Percentiles rank a stretch among this genome's conserved stretches.
phyloP scores from a whole-genome alignment of 306 rosid species.

The Vigna hirtella region DNA sequence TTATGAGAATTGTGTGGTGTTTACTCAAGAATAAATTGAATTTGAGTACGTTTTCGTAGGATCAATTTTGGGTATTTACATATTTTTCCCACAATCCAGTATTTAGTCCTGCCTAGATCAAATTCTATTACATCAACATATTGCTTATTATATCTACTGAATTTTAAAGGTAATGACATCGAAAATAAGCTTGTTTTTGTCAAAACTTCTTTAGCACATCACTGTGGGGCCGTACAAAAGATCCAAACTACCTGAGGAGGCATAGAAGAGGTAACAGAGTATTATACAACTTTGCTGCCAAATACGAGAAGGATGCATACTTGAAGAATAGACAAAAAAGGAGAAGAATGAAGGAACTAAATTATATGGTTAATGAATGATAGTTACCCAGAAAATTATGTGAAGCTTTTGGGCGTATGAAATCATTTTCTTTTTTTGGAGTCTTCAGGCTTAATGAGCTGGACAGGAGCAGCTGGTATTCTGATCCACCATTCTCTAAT shows the following conservation, averaged over 20 bases:
- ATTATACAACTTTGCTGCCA: slow-evolving; percentile 36
- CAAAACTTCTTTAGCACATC: background rate
- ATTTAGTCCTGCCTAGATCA: background rate
- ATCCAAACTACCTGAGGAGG: background rate
- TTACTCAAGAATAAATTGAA: background rate
- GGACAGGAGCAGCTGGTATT: slow-evolving; percentile 98
- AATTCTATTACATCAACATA: background rate
- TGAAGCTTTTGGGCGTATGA: slow-evolving; percentile 9
- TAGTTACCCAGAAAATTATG: slow-evolving; percentile 18
- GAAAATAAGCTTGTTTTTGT: slow-evolving; percentile 2
- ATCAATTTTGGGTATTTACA: background rate
- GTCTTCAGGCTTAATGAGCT: slow-evolving; percentile 67
- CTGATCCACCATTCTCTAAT: slow-evolving; percentile 93
- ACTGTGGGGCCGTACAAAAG: background rate
- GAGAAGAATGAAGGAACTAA: background rate
- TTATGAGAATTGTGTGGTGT: background rate
- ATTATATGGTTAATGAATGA: slow-evolving; percentile 11
- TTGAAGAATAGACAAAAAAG: slow-evolving; percentile 9
- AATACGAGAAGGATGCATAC: slow-evolving; percentile 3
- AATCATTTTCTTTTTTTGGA: slow-evolving; percentile 70
- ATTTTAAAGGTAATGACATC: background rate
- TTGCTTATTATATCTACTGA: background rate
- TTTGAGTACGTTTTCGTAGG: background rate
- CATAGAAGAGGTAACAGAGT: background rate
- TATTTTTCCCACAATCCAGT: background rate